Conservation (phyloP, 2,329 filamentous ascomycete genomes). For the Colletotrichum sp. region DNA sequence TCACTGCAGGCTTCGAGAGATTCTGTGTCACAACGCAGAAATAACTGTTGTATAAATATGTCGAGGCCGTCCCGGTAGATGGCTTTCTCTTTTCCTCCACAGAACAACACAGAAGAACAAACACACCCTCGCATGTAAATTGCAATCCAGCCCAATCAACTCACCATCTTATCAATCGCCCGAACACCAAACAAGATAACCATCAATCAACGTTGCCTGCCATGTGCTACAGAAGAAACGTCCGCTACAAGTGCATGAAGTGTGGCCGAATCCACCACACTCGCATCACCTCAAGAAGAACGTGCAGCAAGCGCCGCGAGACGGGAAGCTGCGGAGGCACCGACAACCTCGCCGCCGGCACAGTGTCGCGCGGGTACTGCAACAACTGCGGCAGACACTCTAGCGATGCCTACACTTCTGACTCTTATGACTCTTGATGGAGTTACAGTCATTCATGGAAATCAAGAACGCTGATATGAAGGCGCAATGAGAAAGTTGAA, state of each 20-base stretch:
- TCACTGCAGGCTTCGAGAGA: not conserved
- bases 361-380: not conserved
- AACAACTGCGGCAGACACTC: not conserved
- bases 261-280: not conserved
- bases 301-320: not conserved
- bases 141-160: not conserved
- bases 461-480: fast-evolving
- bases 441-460: fast-evolving
- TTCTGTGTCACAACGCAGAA: not conserved
- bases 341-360: not conserved
- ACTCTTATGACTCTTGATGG: not conserved
- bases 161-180: not conserved
- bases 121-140: not conserved
- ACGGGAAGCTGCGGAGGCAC: not conserved
- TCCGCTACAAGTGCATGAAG: not conserved
- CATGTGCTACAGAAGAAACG: not conserved
- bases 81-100: not conserved
- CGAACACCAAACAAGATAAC: not conserved
- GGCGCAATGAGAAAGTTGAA: fast-evolving
- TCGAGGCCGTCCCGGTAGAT: not conserved
- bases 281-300: not conserved
- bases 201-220: not conserved
- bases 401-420: not conserved
- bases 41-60: not conserved
- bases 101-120: not conserved